Evolutionary conservation across 352 stramenopile genomes (phyloP).

Genomic region (Plasmopara muralis): DNA sequence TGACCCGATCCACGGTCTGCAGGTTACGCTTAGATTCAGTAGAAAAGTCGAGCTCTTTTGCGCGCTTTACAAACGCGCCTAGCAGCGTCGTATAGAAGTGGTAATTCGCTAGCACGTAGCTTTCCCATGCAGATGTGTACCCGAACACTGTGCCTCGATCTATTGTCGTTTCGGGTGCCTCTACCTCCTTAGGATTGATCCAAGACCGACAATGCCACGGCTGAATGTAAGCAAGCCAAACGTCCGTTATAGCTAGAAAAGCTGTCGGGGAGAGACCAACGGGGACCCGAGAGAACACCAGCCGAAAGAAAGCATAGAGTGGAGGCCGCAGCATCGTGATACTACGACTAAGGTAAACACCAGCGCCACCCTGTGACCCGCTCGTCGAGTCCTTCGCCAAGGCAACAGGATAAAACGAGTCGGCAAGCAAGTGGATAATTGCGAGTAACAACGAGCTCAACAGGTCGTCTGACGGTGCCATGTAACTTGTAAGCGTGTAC

Average conservation of each 20-base stretch:
- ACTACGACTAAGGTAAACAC: constrained; percentile 65
- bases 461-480: constrained; percentile 77
- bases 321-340: constrained; percentile 63
- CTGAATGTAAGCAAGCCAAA: constrained; percentile 84
- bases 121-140: constrained; percentile 65
- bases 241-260: constrained; percentile 75
- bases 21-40: constrained; percentile 52
- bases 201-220: constrained; percentile 75
- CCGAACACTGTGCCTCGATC: constrained; percentile 11
- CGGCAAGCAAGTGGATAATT: constrained; percentile 75
- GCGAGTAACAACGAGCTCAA: constrained; percentile 74
- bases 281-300: constrained; percentile 76
- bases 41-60: constrained; percentile 80
- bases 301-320: constrained; percentile 76
- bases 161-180: neutral
- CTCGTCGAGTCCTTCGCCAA: constrained; percentile 26
- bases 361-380: constrained; percentile 16
- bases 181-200: constrained; percentile 31
- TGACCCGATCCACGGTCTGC: constrained; percentile 57
- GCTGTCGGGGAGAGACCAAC: constrained; percentile 73
- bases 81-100: constrained; percentile 84
- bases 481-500: constrained; percentile 79
- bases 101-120: constrained; percentile 82
- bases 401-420: constrained; percentile 67
- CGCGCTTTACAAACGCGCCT: constrained; percentile 70